Conservation (phyloP, 176 grass and related monocot species). For the Paspalum notatum region DNA sequence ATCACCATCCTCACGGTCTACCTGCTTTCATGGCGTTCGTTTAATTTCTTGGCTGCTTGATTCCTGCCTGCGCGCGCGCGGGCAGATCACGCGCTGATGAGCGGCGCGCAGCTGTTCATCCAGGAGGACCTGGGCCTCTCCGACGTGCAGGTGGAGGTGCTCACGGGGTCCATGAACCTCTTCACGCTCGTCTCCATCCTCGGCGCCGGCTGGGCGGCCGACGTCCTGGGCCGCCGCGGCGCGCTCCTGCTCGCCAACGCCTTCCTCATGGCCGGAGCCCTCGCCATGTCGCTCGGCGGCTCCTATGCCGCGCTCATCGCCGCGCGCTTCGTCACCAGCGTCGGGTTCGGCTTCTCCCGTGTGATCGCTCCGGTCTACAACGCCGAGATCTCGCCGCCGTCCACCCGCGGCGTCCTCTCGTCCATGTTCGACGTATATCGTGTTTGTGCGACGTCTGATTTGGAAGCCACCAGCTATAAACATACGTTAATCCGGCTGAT, state of each 20-base stretch:
- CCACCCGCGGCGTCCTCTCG: slow-evolving; percentile 39
- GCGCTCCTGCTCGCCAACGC: slow-evolving; percentile 47
- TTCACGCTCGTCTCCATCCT: slow-evolving; percentile 49
- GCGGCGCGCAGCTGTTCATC: slow-evolving; percentile 68
- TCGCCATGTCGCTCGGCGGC: slow-evolving; percentile 45
- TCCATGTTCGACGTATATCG: slow-evolving; percentile 8
- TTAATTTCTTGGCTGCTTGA: background rate
- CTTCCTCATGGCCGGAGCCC: slow-evolving; percentile 51
- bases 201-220: slow-evolving; percentile 49
- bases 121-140: slow-evolving; percentile 45
- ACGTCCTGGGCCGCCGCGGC: slow-evolving; percentile 37
- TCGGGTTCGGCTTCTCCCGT: slow-evolving; percentile 34
- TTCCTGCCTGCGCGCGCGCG: no score
- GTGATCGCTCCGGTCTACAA: slow-evolving; percentile 48
- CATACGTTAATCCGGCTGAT: background rate
- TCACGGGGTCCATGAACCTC: slow-evolving; percentile 48
- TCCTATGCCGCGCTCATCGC: slow-evolving; percentile 44
- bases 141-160: slow-evolving; percentile 49
- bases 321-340: slow-evolving; percentile 51
- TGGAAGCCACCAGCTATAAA: background rate
- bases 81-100: slow-evolving; percentile 57
- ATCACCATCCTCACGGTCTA: background rate
- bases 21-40: background rate
- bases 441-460: no score
- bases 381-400: slow-evolving; percentile 52